These are phyloP conservation scores for Boletellus deceptivus DNA, from an alignment of 1,284 basidiomycete species.

Conservation along the genomic window DNA sequence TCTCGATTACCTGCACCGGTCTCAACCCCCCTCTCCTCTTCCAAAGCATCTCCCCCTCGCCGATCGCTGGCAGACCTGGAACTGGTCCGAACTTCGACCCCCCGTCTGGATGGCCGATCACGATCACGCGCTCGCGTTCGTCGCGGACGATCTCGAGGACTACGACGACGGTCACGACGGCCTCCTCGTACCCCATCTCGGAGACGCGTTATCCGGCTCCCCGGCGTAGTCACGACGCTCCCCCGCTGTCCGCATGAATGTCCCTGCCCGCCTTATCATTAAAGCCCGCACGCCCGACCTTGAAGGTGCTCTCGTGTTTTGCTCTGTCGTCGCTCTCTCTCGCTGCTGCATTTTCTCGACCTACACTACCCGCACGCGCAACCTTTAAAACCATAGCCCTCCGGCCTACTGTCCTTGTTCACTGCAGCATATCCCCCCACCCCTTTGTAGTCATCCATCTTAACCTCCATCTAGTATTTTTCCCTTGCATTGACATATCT, in stretches of 20 bases:
- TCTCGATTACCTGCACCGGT: conserved; percentile 18
- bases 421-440: conserved; percentile 15
- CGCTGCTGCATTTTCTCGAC: conserved; percentile 14
- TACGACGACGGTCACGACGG: conserved; percentile 21
- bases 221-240: conserved; percentile 15
- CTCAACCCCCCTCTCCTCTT: conserved; percentile 15
- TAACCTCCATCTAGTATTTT: conserved; percentile 5
- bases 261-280: conserved; percentile 5
- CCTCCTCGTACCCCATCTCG: conserved; percentile 3
- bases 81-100: conserved; percentile 32
- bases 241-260: conserved; percentile 17
- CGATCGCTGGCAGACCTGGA: conserved; percentile 34
- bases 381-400: conserved; percentile 10
- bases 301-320: conserved; percentile 13
- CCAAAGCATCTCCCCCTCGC: conserved; percentile 24
- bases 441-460: conserved; percentile 25
- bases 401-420: conserved; percentile 17
- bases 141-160: conserved; percentile 20
- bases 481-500: conserved; percentile 20
- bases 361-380: conserved; percentile 28
- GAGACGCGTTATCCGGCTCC: conserved; percentile 15
- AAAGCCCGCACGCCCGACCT: background rate
- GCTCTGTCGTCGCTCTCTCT: conserved; percentile 12
- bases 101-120: conserved; percentile 25
- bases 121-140: background rate